Evolutionary conservation across 805 yeast genomes (phyloP), one percentile per base, ranked within the genome.

Genomic region (Candida qinlingensis): DNA sequence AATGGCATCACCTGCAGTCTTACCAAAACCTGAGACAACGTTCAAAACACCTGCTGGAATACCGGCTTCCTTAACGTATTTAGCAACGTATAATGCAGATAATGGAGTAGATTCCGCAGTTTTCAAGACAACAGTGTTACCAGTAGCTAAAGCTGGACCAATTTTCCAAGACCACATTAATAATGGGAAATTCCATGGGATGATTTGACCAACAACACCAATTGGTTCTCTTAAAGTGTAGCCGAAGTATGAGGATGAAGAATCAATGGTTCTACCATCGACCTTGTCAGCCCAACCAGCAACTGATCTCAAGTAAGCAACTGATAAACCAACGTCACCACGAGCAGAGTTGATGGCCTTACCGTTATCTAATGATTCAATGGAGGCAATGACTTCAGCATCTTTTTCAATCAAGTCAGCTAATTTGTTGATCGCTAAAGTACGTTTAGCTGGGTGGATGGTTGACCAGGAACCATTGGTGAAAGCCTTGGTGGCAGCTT

Each of bases 261-360:
- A 45, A 31, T 49, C 44, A 41, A 49, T 49, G 26, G 52, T 49
- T 49, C 52, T 49, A 43, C 52, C 52, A 30, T 49, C 52, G 43
- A 49, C 52, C 34, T 49, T 49, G 33, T 49, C 52, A 26, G 52
- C 52, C 52, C 52, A 49, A 30, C 52, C 52, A 10, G 52, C 52
- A 37, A 49, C 52, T 9, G 52, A 49, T 49, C 52, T 49, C 38
- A 49, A 38, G 42, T 49, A 49, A 4, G 49, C 52, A 34, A 49
- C 30, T n/a, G 49, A 47, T 33, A 49, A 38, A 5, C 36, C 42
- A 13, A 49, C 52, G 46, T 49, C 52, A 38, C 52, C 52, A 49
- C 52, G 52, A n/a, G 52, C 52, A 37, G 41, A 31, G 13, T 39
- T 46, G 41, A 49, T 49, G 12, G 52, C 52, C 31, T 49, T 49